Evolutionary conservation across 148 eudicot species (phyloP).

Genomic region (Silene latifolia): DNA sequence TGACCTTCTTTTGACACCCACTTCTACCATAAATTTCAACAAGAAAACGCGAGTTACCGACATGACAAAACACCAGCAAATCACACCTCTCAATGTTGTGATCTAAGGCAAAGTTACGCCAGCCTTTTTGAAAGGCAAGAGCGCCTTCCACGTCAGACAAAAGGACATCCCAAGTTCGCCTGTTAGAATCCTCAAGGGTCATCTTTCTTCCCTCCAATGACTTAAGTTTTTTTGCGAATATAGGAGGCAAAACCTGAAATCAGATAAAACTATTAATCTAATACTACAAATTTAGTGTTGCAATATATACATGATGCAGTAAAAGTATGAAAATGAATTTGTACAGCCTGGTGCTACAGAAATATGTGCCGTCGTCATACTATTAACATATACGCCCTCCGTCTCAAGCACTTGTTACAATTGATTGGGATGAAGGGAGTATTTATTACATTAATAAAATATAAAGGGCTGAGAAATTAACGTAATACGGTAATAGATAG

Average conservation of each 20-base stretch:
- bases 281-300: too few relatives aligned
- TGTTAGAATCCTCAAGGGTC: slow-evolving; percentile 45
- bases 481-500: too few relatives aligned
- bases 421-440: too few relatives aligned
- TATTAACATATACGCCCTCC: too few relatives aligned
- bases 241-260: slow-evolving; percentile 64
- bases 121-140: slow-evolving; percentile 52
- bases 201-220: slow-evolving; percentile 30
- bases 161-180: slow-evolving; percentile 38
- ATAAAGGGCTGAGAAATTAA: too few relatives aligned
- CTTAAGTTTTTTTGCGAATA: slow-evolving; percentile 25
- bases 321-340: too few relatives aligned
- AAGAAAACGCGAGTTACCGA: slow-evolving; percentile 38
- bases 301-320: too few relatives aligned
- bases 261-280: not conserved
- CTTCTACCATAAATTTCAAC: slow-evolving; percentile 57
- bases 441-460: too few relatives aligned
- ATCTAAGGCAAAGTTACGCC: slow-evolving; percentile 45
- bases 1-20: slow-evolving; percentile 41
- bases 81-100: slow-evolving; percentile 52
- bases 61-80: slow-evolving; percentile 37
- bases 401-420: too few relatives aligned
- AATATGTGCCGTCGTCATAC: too few relatives aligned
- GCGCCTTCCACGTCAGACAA: slow-evolving; percentile 28
- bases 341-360: too few relatives aligned